A percentile compares a stretch with the other conserved stretches of the same genome.
Evolutionary conservation across 78 protist species (phyloP).

Genomic region (Monosiga brevicollis): DNA sequence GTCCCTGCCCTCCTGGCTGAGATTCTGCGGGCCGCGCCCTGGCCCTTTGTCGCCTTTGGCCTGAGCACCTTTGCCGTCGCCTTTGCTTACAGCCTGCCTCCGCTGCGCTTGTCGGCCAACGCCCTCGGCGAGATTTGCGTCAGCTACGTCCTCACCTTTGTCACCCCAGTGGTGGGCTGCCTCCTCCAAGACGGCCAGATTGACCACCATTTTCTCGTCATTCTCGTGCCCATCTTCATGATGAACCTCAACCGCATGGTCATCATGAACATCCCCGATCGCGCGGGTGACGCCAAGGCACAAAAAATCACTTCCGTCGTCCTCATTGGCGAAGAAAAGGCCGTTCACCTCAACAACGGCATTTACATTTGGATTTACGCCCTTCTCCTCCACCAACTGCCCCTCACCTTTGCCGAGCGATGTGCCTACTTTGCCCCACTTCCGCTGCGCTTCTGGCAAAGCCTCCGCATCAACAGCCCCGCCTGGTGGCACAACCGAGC

Average conservation of each 20-base stretch:
- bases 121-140: neutral
- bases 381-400: neutral
- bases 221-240: neutral
- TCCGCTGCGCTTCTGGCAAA: neutral
- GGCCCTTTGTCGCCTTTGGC: neutral
- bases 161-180: neutral
- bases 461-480: neutral
- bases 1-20: neutral
- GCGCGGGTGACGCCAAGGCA: neutral
- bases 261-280: neutral
- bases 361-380: neutral
- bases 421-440: neutral
- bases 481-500: neutral
- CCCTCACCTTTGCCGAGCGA: neutral
- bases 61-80: neutral
- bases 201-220: neutral
- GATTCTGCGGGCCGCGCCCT: too few relatives aligned
- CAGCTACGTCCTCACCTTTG: neutral
- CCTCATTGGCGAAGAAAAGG: neutral
- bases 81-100: neutral
- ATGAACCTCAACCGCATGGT: neutral
- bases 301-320: neutral
- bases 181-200: neutral
- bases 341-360: neutral
- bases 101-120: neutral